A percentile compares a stretch with the other conserved stretches of the same genome.
Conservation (phyloP, 257 asterid species). For the Nicotiana paniculata region DNA sequence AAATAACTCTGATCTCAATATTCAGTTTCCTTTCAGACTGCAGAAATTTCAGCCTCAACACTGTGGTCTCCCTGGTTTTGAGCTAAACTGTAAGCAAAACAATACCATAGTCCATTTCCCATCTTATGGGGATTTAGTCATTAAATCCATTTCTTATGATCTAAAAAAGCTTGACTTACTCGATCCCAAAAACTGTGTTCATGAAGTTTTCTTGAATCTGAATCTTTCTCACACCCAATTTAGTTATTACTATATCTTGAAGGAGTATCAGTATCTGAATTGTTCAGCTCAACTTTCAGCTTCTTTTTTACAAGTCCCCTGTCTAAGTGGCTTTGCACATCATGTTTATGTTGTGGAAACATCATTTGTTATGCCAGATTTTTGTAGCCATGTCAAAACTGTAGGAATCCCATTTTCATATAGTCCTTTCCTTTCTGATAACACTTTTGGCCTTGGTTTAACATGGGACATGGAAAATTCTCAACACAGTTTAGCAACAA, state of each 20-base stretch:
- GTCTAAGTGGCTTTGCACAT: slow-evolving; percentile 24
- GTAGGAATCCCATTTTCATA: slow-evolving; percentile 41
- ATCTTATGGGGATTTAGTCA: slow-evolving; percentile 28
- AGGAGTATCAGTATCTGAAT: slow-evolving; percentile 36
- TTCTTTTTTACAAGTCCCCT: slow-evolving; percentile 30
- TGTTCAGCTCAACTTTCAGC: slow-evolving; percentile 24
- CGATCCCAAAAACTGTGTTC: slow-evolving; percentile 45
- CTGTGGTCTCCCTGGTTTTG: slow-evolving; percentile 18
- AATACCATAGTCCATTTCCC: slow-evolving; percentile 27
- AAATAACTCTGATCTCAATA: slow-evolving; percentile 7
- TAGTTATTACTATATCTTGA: slow-evolving; percentile 27
- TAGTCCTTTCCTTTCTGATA: slow-evolving; percentile 38
- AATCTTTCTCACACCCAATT: slow-evolving; percentile 40
- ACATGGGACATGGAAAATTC: slow-evolving; percentile 25
- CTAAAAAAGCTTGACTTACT: slow-evolving; percentile 17
- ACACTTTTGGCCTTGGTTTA: slow-evolving; percentile 38
- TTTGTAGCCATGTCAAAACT: slow-evolving; percentile 22
- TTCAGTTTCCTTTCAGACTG: slow-evolving; percentile 20
- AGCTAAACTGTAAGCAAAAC: slow-evolving; percentile 24
- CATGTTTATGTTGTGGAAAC: slow-evolving; percentile 38
- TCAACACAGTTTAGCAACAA: neutral
- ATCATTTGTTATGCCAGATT: slow-evolving; percentile 18
- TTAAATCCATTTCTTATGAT: slow-evolving; percentile 35
- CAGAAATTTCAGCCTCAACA: slow-evolving; percentile 3
- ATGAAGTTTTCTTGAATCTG: slow-evolving; percentile 41